Evolutionary conservation across 2,329 filamentous ascomycete genomes (phyloP).

Genomic region (Diaporthe vexans): DNA sequence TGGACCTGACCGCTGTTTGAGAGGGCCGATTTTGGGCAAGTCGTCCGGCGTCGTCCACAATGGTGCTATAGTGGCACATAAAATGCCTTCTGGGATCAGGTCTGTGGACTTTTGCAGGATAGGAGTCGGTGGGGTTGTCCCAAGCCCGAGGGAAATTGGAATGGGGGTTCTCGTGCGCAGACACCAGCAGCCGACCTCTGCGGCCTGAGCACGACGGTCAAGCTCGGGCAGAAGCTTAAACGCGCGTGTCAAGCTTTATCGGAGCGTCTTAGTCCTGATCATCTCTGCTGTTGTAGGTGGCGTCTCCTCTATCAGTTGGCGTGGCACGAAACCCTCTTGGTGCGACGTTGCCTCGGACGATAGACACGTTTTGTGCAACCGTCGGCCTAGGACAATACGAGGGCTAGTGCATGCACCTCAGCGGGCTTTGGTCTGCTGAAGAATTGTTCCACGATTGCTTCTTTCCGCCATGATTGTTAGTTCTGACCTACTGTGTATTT

Average conservation of each 20-base stretch:
- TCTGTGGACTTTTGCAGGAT: neutral
- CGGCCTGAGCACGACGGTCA: neutral
- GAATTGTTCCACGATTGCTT: slow-evolving; percentile 1
- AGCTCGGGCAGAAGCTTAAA: slow-evolving; percentile 27
- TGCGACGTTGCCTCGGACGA: slow-evolving; percentile 22
- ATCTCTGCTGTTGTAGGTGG: neutral
- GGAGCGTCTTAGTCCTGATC: neutral
- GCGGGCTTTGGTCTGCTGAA: neutral
- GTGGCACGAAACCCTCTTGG: neutral
- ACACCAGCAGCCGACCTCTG: slow-evolving; percentile 21
- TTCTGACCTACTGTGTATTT: neutral
- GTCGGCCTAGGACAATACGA: slow-evolving; percentile 10
- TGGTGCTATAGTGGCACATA: slow-evolving; percentile 16
- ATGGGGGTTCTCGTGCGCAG: slow-evolving; percentile 36
- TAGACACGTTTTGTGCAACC: slow-evolving; percentile 6
- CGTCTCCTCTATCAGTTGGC: slow-evolving; percentile 15
- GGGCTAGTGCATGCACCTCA: neutral
- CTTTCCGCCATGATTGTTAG: slow-evolving; percentile 20
- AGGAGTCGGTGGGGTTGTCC: slow-evolving; percentile 25
- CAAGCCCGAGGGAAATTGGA: slow-evolving; percentile 33
- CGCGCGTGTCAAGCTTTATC: slow-evolving; percentile 24
- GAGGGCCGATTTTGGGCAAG: slow-evolving; percentile 3
- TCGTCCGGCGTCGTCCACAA: neutral
- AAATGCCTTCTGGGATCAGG: neutral
- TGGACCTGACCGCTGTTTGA: slow-evolving; percentile 25